phyloP scores from a whole-genome alignment of 2,329 filamentous ascomycete genomes.

The Pseudogymnoascus sp. region DNA sequence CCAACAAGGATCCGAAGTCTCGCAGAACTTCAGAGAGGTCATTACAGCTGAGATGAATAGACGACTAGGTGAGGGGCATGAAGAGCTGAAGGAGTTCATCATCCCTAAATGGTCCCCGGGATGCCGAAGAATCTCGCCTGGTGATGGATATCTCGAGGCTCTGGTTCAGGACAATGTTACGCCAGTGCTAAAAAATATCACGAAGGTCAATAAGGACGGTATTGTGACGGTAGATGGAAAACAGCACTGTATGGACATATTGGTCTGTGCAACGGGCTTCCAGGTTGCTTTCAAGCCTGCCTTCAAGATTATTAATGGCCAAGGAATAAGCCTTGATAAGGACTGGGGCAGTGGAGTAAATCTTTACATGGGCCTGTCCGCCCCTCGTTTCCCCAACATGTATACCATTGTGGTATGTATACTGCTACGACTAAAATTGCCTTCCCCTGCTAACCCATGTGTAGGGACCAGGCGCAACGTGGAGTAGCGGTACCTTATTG shows the following conservation, averaged over 20 bases:
- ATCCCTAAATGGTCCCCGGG: background rate
- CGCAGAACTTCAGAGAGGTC: conserved; percentile 30
- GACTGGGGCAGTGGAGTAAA: conserved; percentile 16
- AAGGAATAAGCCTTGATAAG: conserved; percentile 15
- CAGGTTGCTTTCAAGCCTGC: conserved; percentile 23
- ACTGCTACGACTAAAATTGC: background rate
- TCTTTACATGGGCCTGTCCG: conserved; percentile 20
- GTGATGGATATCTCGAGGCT: conserved; percentile 44
- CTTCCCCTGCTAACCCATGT: background rate
- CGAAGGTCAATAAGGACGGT: background rate
- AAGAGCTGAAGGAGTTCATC: conserved; percentile 24
- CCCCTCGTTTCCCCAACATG: conserved; percentile 18
- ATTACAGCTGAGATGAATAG: conserved; percentile 37
- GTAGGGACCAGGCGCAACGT: conserved; percentile 35
- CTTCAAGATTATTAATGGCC: conserved; percentile 19
- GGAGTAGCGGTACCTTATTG: conserved; percentile 35
- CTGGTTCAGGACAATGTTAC: conserved; percentile 15
- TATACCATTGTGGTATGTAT: conserved; percentile 21
- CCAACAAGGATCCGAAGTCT: conserved; percentile 33
- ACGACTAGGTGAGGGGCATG: conserved; percentile 32
- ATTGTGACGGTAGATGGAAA: background rate
- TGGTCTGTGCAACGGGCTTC: conserved; percentile 30
- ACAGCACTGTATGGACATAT: conserved; percentile 22
- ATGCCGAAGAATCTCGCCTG: conserved; percentile 71
- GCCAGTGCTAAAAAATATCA: conserved; percentile 33